Evolutionary conservation across 768 basidiomycete genomes (phyloP), one percentile per base, ranked within the genome.

Genomic region (Lactarius trivialis): DNA sequence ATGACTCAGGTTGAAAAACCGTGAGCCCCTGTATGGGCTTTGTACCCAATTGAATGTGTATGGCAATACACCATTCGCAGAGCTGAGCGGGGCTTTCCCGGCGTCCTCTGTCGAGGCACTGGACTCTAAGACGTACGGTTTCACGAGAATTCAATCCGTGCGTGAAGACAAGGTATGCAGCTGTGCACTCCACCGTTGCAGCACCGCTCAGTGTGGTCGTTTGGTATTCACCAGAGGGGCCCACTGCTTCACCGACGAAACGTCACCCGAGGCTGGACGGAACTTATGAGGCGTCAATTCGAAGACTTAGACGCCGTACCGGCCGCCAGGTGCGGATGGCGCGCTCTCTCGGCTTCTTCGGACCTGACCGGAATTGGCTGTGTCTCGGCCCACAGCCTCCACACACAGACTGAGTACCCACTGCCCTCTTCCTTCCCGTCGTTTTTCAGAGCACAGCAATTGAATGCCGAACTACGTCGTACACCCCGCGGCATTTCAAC

Each of bases 241-340:
- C 39, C 67, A 60, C 34, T 56, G 17, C 82, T 77, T 67, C 71
- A 79, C 45, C 76, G 80, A 39, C 67, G 79, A 37, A 81, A 85
- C 58, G 81, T 89, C 51, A 80, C 82, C 3, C 78, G 89, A 65
- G 88, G 88, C 2, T 78, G 89, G 67, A 75, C 80, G 8, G 65
- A 72, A 28, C 60, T 70, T 6, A 72, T 74, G 19, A 67, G 76
- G 21, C 64, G 64, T 17, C 67, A 69, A 2, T 83, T 81, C 66
- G 70, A 79, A 24, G 71, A 70, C 15, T 79, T 79, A 80, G 69
- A n/a, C 63, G 72, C 61, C 57, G 67, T 73, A 19, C 66, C 76
- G 58, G 63, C 77, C 41, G 67, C 71, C 56, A 77, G 76, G 83
- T 83, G 68, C 49, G 73, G 60, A 39, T 12, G 36, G 28, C 32